Conservation (phyloP, 2,329 filamentous ascomycete species). For the Karstenula rhodostoma region DNA sequence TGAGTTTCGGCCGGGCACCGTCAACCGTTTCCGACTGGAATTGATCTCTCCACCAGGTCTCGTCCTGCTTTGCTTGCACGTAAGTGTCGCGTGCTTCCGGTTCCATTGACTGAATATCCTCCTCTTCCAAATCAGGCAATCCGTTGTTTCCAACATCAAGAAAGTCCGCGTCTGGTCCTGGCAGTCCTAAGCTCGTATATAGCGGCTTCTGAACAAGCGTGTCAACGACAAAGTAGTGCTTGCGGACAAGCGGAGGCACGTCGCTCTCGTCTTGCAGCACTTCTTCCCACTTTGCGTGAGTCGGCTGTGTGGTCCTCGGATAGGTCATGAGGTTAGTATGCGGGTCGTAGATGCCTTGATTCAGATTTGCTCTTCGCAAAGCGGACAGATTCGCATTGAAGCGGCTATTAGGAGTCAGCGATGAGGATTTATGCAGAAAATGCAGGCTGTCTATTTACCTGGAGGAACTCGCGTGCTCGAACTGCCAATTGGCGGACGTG, state of each 20-base stretch:
- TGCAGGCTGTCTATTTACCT: constrained; percentile 65
- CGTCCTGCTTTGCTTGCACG: constrained; percentile 68
- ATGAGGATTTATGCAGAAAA: constrained; percentile 16
- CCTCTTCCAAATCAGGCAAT: constrained; percentile 69
- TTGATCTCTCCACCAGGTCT: constrained; percentile 74
- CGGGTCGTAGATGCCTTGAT: constrained; percentile 83
- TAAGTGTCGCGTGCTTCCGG: constrained; percentile 77
- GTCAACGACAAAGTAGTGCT: constrained; percentile 70
- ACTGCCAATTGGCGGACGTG: constrained; percentile 95
- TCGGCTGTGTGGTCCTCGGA: constrained; percentile 87
- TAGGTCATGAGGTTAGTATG: constrained; percentile 94
- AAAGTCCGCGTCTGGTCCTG: constrained; percentile 64
- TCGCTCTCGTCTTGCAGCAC: constrained; percentile 58
- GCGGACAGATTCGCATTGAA: constrained; percentile 81
- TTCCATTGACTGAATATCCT: constrained; percentile 72
- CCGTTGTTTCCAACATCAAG: constrained; percentile 62
- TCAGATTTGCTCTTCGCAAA: constrained; percentile 71
- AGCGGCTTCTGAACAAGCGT: constrained; percentile 66
- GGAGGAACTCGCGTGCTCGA: constrained; percentile 90
- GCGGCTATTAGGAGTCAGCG: constrained; percentile 62
- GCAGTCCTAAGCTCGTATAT: constrained; percentile 65
- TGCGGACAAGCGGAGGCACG: constrained; percentile 65
- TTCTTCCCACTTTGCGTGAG: constrained; percentile 82
- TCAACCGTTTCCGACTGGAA: constrained; percentile 76
- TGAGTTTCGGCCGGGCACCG: constrained; percentile 55